phyloP scores from a whole-genome alignment of 805 yeast genomes.

The Cyberlindnera xylosilytica region DNA sequence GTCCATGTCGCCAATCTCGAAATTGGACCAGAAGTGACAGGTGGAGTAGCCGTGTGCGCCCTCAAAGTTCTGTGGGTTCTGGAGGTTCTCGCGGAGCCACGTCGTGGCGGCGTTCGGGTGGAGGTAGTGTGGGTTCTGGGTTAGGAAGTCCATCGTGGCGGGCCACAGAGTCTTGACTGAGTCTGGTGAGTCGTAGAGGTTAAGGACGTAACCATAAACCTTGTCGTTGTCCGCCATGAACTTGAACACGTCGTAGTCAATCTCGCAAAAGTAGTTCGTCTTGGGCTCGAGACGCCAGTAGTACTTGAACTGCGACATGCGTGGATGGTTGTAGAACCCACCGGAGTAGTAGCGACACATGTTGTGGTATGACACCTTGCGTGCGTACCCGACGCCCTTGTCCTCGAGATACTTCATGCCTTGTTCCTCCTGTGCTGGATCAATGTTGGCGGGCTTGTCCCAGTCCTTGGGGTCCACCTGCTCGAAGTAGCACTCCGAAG shows the following conservation, averaged over 20 bases:
- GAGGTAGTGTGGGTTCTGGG: slow-evolving; percentile 54
- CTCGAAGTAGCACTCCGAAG: slow-evolving; percentile 45
- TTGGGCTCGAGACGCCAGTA: slow-evolving; percentile 84
- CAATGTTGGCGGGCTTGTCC: slow-evolving; percentile 59
- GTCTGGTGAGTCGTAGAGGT: slow-evolving; percentile 66
- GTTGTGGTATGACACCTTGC: slow-evolving; percentile 63
- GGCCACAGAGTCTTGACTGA: slow-evolving; percentile 67
- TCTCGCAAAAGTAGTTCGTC: slow-evolving; percentile 62
- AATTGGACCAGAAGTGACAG: slow-evolving; percentile 91
- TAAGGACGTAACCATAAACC: slow-evolving; percentile 70
- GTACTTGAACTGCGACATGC: slow-evolving; percentile 57
- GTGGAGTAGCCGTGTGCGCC: slow-evolving; percentile 46
- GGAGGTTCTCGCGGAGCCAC: slow-evolving; percentile 59
- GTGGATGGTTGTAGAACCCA: slow-evolving; percentile 60
- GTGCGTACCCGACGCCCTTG: slow-evolving; percentile 57
- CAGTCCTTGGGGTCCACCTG: slow-evolving; percentile 44
- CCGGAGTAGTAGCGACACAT: slow-evolving; percentile 82
- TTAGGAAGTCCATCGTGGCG: slow-evolving; percentile 57
- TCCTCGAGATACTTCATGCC: slow-evolving; percentile 39
- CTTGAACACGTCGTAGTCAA: slow-evolving; percentile 75
- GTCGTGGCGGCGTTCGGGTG: slow-evolving; percentile 57
- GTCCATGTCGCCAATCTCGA: slow-evolving; percentile 83
- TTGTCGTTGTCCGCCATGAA: slow-evolving; percentile 66
- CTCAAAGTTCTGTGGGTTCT: slow-evolving; percentile 44
- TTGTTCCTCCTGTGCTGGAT: slow-evolving; percentile 37